Conservation (phyloP, 1,284 basidiomycete species). For the Schizophyllum commune region DNA sequence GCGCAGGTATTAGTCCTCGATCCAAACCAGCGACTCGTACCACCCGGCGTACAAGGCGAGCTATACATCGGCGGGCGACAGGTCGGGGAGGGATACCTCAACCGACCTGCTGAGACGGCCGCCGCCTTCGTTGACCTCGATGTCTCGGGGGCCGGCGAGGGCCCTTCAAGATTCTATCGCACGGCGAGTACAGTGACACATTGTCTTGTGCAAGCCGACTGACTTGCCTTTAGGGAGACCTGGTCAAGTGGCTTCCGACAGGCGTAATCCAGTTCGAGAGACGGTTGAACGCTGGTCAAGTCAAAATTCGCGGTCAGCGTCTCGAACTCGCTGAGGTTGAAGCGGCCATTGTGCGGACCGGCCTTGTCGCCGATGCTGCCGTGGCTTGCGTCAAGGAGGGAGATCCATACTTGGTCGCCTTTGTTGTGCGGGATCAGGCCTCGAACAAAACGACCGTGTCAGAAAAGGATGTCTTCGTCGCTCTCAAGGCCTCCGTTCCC, state of each 20-base stretch:
- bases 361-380: conserved; percentile 1
- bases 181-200: no score
- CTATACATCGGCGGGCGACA: not conserved
- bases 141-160: not conserved
- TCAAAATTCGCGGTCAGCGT: conserved; percentile 1
- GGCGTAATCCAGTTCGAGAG: conserved; percentile 1
- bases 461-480: not conserved
- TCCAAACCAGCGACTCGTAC: not conserved
- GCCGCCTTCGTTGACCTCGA: not conserved
- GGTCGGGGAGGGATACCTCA: conserved; percentile 1
- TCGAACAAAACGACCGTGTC: not conserved
- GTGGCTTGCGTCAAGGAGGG: conserved; percentile 1
- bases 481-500: not conserved
- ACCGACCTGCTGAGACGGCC: not conserved
- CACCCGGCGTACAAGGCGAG: conserved; percentile 1
- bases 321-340: conserved; percentile 2
- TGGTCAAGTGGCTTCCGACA: not conserved
- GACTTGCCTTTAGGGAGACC: not conserved
- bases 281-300: not conserved
- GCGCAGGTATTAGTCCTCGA: not conserved
- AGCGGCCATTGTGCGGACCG: not conserved
- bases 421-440: not conserved
- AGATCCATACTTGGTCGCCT: conserved; percentile 1
- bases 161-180: not conserved
- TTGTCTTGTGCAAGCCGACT: no score